phyloP scores from a whole-genome alignment of 1,284 basidiomycete genomes.

The Pseudomicrostroma phylloplanum region DNA sequence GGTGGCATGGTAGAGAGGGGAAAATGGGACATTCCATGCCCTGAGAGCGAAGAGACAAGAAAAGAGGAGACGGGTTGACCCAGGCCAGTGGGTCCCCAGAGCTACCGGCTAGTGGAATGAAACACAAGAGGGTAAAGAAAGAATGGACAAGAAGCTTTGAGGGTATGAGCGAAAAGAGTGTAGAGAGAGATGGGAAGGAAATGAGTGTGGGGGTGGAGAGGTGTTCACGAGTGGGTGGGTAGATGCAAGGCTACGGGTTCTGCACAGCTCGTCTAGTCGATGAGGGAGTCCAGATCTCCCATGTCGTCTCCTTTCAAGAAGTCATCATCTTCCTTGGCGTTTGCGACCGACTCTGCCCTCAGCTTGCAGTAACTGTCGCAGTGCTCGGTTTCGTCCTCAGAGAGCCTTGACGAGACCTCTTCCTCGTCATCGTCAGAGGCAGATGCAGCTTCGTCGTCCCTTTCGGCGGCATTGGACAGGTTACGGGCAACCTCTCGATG shows the following conservation, averaged over 20 bases:
- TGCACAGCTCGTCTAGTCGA: background rate
- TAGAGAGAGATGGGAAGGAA: too few relatives aligned
- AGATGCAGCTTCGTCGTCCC: conserved; percentile 5
- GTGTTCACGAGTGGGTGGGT: background rate
- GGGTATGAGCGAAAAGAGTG: background rate
- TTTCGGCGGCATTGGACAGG: background rate
- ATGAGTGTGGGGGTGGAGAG: conserved; percentile 1
- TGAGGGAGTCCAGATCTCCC: conserved; percentile 64
- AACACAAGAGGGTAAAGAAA: background rate
- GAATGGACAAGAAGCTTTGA: background rate
- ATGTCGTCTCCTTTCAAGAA: conserved; percentile 64
- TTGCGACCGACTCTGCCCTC: conserved; percentile 6
- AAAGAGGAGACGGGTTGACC: too few relatives aligned
- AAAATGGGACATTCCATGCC: too few relatives aligned
- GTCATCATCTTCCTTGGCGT: conserved; percentile 8
- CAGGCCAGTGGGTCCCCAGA: too few relatives aligned
- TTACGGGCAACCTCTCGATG: background rate
- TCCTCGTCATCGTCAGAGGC: conserved; percentile 4
- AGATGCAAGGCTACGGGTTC: background rate
- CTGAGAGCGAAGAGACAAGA: too few relatives aligned
- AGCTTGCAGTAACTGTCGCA: conserved; percentile 11
- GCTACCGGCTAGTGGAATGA: background rate
- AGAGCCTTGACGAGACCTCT: conserved; percentile 3
- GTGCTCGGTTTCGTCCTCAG: conserved; percentile 4
- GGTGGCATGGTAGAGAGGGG: too few relatives aligned